phyloP scores from a whole-genome alignment of 768 basidiomycete species.

The Calvatia gigantea region DNA sequence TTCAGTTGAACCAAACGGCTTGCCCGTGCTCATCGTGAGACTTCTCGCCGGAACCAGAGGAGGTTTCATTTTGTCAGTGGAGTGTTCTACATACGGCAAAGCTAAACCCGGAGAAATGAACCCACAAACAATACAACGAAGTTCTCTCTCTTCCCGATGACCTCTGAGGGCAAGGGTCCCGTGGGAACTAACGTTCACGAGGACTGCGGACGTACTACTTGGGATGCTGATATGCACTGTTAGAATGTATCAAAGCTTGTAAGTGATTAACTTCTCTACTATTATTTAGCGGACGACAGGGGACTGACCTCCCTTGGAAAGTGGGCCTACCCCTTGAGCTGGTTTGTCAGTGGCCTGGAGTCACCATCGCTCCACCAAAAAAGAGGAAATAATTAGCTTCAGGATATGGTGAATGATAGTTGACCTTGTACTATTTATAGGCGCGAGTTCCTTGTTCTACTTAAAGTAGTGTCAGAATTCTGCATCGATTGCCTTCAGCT shows the following conservation, averaged over 20 bases:
- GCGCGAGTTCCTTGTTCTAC: neutral
- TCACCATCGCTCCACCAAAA: no score
- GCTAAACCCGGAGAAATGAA: neutral
- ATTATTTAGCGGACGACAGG: no score
- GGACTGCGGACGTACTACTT: no score
- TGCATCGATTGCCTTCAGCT: neutral
- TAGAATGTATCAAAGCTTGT: neutral
- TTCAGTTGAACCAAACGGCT: neutral
- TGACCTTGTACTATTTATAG: slow-evolving; percentile 6
- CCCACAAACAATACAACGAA: no score
- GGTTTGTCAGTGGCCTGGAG: no score
- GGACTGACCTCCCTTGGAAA: no score
- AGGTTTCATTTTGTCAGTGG: neutral
- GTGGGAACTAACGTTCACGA: no score
- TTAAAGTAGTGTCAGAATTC: neutral
- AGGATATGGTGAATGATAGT: neutral
- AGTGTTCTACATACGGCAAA: neutral
- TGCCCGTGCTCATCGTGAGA: slow-evolving; percentile 6
- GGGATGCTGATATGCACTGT: no score
- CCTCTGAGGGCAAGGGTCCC: no score
- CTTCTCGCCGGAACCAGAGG: neutral
- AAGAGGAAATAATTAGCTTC: slow-evolving; percentile 1
- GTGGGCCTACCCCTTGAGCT: no score
- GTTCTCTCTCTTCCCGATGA: no score
- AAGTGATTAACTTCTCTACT: no score